A percentile compares a stretch with the other conserved stretches of the same genome.
phyloP scores from a whole-genome alignment of 352 stramenopile species.

The Phytophthora pinifolia region DNA sequence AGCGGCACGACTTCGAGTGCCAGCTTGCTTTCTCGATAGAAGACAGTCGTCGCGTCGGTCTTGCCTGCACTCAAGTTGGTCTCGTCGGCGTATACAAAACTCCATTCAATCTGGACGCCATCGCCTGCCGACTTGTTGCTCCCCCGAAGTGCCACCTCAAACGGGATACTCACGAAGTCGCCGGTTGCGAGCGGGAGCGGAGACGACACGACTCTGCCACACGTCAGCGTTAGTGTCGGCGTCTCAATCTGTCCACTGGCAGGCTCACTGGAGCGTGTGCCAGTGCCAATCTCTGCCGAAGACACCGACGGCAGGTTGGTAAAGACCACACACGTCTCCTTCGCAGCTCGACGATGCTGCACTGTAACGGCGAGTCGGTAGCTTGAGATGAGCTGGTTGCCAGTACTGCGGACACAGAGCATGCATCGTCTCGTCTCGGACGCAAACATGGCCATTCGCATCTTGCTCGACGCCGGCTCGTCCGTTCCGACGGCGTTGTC shows the following conservation, averaged over 20 bases:
- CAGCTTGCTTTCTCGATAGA: conserved; percentile 60
- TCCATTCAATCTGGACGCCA: conserved; percentile 60
- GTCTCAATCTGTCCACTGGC: conserved; percentile 15
- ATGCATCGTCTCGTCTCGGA: conserved; percentile 64
- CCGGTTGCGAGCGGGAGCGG: conserved; percentile 34
- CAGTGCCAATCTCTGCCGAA: neutral
- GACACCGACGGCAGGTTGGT: conserved; percentile 34
- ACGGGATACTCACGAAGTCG: conserved; percentile 39
- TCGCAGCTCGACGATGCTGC: conserved; percentile 27
- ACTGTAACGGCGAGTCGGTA: conserved; percentile 42
- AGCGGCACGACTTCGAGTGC: conserved; percentile 47
- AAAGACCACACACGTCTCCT: conserved; percentile 45
- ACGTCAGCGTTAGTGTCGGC: conserved; percentile 20
- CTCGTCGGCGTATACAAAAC: conserved; percentile 54
- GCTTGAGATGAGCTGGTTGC: conserved; percentile 41
- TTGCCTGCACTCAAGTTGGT: neutral
- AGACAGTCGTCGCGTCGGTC: conserved; percentile 13
- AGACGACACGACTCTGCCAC: conserved; percentile 20
- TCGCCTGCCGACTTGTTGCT: conserved; percentile 26
- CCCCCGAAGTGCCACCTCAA: conserved; percentile 36
- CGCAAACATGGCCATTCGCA: conserved; percentile 62
- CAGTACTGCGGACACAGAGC: conserved; percentile 53
- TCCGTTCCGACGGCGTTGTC: conserved; percentile 1
- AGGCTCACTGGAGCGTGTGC: neutral
- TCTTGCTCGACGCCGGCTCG: conserved; percentile 9